These are phyloP conservation scores for Apophysomyces trapeziformis DNA, from an alignment of 371 early-diverging fungal genomes.

Conservation along the genomic window DNA sequence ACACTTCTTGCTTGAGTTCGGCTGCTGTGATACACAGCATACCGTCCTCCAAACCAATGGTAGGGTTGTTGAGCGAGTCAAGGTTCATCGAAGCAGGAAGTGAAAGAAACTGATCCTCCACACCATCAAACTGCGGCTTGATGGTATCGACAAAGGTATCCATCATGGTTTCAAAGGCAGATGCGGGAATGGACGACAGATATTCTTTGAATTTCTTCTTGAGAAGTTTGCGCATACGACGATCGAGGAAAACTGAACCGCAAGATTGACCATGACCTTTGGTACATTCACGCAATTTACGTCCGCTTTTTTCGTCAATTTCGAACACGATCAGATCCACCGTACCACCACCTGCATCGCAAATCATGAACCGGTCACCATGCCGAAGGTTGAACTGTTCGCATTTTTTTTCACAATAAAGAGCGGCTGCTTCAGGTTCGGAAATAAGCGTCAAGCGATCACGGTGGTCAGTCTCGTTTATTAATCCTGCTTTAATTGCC, in stretches of 20 bases:
- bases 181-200: constrained; percentile 53
- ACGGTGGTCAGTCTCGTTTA: constrained; percentile 44
- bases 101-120: constrained; percentile 55
- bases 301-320: constrained; percentile 34
- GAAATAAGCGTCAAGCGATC: constrained; percentile 51
- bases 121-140: constrained; percentile 60
- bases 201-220: constrained; percentile 53
- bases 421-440: constrained; percentile 56
- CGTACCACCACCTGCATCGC: constrained; percentile 56
- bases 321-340: constrained; percentile 47
- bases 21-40: constrained; percentile 49
- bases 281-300: constrained; percentile 58
- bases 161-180: constrained; percentile 60
- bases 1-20: constrained; percentile 54
- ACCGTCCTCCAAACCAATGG: constrained; percentile 61
- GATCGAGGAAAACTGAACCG: constrained; percentile 62
- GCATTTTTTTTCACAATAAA: constrained; percentile 56
- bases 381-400: constrained; percentile 53
- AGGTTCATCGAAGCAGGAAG: constrained; percentile 53
- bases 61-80: constrained; percentile 49
- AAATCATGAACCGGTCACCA: constrained; percentile 58
- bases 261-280: constrained; percentile 63
- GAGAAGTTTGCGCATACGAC: constrained; percentile 59
- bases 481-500: constrained; percentile 50
- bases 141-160: constrained; percentile 56